These are phyloP conservation scores for Sungouiella blattae DNA, from an alignment of 805 yeast genomes.

Conservation along the genomic window DNA sequence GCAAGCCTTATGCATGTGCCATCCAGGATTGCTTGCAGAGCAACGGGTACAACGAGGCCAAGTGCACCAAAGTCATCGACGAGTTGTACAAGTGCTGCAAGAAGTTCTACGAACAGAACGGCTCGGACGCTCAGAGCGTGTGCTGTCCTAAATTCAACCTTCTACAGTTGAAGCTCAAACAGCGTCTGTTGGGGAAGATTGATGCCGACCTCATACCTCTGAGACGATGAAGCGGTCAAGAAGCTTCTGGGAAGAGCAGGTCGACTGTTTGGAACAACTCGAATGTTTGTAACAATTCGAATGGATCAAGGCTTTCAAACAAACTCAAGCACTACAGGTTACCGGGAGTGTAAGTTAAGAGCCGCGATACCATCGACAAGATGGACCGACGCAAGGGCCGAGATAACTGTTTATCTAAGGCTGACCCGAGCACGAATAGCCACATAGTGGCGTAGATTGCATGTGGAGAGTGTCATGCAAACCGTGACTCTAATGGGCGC, in stretches of 20 bases:
- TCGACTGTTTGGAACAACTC: too few relatives aligned
- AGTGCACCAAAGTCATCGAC: slow-evolving; percentile 68
- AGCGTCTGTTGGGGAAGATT: slow-evolving; percentile 50
- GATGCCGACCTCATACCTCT: slow-evolving; percentile 51
- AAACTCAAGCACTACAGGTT: too few relatives aligned
- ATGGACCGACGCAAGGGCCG: slow-evolving; percentile 59
- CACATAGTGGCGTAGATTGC: slow-evolving; percentile 43
- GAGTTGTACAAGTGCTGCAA: slow-evolving; percentile 73
- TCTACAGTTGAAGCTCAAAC: slow-evolving; percentile 61
- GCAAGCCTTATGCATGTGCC: slow-evolving; percentile 78
- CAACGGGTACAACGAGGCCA: slow-evolving; percentile 66
- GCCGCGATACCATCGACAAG: slow-evolving; percentile 59
- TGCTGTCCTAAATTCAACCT: slow-evolving; percentile 77
- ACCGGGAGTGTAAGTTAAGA: slow-evolving; percentile 57
- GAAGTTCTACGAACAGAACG: slow-evolving; percentile 57
- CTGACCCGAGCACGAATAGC: slow-evolving; percentile 89
- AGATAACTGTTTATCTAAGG: slow-evolving; percentile 67
- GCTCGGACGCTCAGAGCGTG: slow-evolving; percentile 56
- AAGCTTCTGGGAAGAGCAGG: too few relatives aligned
- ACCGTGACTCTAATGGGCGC: slow-evolving; percentile 85
- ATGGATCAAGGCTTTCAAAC: too few relatives aligned
- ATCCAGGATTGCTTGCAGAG: slow-evolving; percentile 73
- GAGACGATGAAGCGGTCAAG: too few relatives aligned
- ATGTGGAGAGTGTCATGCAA: slow-evolving; percentile 47
- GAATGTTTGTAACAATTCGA: too few relatives aligned